Evolutionary conservation across 2,329 filamentous ascomycete species (phyloP).

Genomic region (Ophiostoma sp.): DNA sequence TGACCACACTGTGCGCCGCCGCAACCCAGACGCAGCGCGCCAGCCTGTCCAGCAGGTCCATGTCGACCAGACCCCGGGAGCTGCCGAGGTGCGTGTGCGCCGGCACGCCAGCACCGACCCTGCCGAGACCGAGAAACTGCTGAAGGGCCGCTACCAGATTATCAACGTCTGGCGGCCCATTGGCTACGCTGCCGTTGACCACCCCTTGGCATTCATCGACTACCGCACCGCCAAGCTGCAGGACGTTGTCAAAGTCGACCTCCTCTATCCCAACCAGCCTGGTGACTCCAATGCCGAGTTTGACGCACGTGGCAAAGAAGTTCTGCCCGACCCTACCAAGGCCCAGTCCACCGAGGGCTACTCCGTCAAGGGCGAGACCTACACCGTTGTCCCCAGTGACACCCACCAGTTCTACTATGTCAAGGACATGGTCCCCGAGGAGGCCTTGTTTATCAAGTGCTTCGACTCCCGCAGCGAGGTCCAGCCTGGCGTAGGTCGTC

Average conservation of each 20-base stretch:
- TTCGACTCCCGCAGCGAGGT: constrained; percentile 51
- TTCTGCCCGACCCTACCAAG: constrained; percentile 49
- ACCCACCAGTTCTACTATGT: constrained; percentile 64
- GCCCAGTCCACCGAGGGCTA: constrained; percentile 58
- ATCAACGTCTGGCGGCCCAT: constrained; percentile 74
- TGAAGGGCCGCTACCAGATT: constrained; percentile 62
- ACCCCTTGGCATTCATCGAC: constrained; percentile 65
- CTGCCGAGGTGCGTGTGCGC: constrained; percentile 61
- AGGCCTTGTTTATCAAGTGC: constrained; percentile 53
- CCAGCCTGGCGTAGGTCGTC: constrained; percentile 36
- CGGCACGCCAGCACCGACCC: constrained; percentile 52
- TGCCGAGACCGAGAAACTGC: constrained; percentile 56
- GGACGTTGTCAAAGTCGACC: constrained; percentile 61
- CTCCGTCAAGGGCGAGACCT: constrained; percentile 62
- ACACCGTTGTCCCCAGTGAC: constrained; percentile 58
- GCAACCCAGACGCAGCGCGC: constrained; percentile 54
- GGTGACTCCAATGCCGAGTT: constrained; percentile 33
- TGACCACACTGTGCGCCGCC: constrained; percentile 68
- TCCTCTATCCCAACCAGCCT: constrained; percentile 59
- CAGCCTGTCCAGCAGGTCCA: constrained; percentile 70
- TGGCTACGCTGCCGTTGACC: constrained; percentile 59
- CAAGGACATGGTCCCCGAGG: constrained; percentile 65
- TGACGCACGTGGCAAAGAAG: constrained; percentile 61
- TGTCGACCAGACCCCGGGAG: constrained; percentile 67
- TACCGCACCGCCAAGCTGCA: constrained; percentile 58